Conservation (phyloP, 768 basidiomycete species). For the Sarcodon aspratus region DNA sequence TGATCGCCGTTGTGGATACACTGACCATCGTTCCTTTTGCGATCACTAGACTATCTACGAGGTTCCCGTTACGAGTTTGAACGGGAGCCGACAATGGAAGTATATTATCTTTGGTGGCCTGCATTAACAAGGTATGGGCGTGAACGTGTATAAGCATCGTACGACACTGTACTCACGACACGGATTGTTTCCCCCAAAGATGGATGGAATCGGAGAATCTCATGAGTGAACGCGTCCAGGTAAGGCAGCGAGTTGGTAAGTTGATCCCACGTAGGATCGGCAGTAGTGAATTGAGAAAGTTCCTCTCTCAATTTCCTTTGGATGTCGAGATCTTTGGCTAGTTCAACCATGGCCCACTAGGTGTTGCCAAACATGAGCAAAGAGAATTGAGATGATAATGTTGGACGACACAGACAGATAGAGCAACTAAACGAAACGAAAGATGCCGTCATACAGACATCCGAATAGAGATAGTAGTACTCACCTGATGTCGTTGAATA, state of each 20-base stretch:
- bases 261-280: conserved; percentile 45
- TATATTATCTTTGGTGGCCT: conserved; percentile 29
- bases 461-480: conserved; percentile 1
- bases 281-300: conserved; percentile 24
- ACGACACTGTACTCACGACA: conserved; percentile 20
- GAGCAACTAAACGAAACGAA: conserved; percentile 10
- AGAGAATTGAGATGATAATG: neutral
- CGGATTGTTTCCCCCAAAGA: conserved; percentile 23
- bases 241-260: conserved; percentile 37
- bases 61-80: conserved; percentile 12
- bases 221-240: conserved; percentile 40
- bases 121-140: neutral
- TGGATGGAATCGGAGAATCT: conserved; percentile 33
- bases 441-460: neutral
- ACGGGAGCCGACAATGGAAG: conserved; percentile 26
- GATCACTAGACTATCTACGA: conserved; percentile 15
- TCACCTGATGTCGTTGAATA: conserved; percentile 42
- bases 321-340: conserved; percentile 29
- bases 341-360: conserved; percentile 48
- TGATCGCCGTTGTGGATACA: conserved; percentile 28
- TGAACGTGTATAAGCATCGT: neutral
- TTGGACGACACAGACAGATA: conserved; percentile 9
- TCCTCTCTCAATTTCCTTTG: conserved; percentile 42
- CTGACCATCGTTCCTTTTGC: conserved; percentile 27
- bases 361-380: neutral